Evolutionary conservation across 202 grass and related monocot species (phyloP).

Genomic region (Panicum virgatum): DNA sequence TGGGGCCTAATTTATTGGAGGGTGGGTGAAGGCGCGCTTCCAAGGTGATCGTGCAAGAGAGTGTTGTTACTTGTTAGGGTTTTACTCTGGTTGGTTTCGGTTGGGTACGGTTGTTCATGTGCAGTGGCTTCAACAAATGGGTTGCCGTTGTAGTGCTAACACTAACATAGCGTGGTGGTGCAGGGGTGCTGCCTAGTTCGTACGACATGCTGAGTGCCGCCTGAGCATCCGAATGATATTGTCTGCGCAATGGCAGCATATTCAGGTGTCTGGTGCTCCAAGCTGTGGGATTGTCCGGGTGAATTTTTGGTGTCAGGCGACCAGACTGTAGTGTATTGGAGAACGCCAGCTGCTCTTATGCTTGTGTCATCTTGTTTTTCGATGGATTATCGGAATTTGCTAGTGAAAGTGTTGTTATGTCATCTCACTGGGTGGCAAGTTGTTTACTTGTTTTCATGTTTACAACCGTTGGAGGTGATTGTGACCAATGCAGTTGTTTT

Average conservation of each 20-base stretch:
- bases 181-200: not conserved
- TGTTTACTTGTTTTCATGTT: not conserved
- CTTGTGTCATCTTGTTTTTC: not conserved
- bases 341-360: not conserved
- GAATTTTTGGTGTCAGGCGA: not conserved
- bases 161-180: not conserved
- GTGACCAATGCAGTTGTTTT: not conserved
- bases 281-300: not conserved
- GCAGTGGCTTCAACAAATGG: constrained; percentile 7
- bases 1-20: not conserved
- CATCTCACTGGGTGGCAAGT: not conserved
- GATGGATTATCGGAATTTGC: not conserved
- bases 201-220: not conserved
- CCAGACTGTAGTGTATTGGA: not conserved
- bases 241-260: not conserved
- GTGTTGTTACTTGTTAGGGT: constrained; percentile 14
- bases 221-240: not conserved
- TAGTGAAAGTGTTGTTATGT: constrained; percentile 4
- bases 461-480: not conserved
- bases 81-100: not conserved
- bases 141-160: not conserved
- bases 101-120: not conserved
- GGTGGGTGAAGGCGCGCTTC: too few relatives aligned
- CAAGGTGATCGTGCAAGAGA: not conserved
- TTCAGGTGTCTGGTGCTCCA: not conserved